phyloP scores from a whole-genome alignment of 352 stramenopile genomes.

The Globisporangium heterothallicum region DNA sequence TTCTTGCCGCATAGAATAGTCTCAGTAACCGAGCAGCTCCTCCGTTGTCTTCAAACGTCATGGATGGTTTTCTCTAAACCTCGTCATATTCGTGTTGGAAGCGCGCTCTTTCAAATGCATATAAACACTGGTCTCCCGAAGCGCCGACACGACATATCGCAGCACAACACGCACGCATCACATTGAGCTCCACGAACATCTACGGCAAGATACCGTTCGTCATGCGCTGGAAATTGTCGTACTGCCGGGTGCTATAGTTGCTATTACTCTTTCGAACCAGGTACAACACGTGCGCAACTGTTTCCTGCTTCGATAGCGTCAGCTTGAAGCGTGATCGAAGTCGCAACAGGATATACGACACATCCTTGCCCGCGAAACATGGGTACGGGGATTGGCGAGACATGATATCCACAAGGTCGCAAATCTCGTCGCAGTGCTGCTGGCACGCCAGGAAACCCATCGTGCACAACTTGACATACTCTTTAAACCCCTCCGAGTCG shows the following conservation, averaged over 20 bases:
- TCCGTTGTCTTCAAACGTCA: no score
- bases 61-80: no score
- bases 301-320: slow-evolving; percentile 82
- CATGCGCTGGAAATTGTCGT: slow-evolving; percentile 93
- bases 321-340: slow-evolving; percentile 88
- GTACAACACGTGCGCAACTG: slow-evolving; percentile 86
- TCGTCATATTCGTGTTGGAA: no score
- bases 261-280: slow-evolving; percentile 90
- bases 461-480: slow-evolving; percentile 97
- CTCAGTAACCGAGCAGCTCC: no score
- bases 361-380: slow-evolving; percentile 90
- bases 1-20: no score
- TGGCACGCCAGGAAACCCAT: slow-evolving; percentile 96
- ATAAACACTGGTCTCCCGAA: no score
- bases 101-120: no score
- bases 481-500: slow-evolving; percentile 89
- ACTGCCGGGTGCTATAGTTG: slow-evolving; percentile 91
- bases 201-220: slow-evolving; percentile 91
- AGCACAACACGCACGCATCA: neutral
- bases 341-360: slow-evolving; percentile 80
- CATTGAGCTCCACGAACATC: no score
- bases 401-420: slow-evolving; percentile 97
- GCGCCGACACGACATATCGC: neutral
- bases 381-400: slow-evolving; percentile 94
- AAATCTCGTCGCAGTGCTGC: slow-evolving; percentile 93